Evolutionary conservation across 805 yeast genomes (phyloP).

Genomic region (Wickerhamomyces ciferrii): DNA sequence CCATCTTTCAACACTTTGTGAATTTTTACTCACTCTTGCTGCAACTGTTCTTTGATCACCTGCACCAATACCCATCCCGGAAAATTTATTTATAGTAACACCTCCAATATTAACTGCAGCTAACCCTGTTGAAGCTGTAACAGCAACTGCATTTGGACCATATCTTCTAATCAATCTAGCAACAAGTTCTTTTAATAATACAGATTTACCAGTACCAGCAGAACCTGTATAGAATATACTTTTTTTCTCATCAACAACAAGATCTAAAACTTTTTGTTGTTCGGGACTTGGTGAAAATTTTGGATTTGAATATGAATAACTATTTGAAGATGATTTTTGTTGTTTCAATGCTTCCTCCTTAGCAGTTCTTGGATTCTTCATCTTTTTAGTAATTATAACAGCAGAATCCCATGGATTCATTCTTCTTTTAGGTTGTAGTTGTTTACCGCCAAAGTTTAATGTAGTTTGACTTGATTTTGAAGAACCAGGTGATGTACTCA

Average conservation of each 20-base stretch:
- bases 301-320: not conserved
- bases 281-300: conserved; percentile 32
- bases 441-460: not conserved
- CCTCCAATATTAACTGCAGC: conserved; percentile 97
- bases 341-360: not conserved
- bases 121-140: conserved; percentile 94
- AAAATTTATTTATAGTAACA: conserved; percentile 75
- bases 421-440: conserved; percentile 1
- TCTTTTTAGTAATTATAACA: not conserved
- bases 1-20: conserved; percentile 53
- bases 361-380: conserved; percentile 9
- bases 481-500: not conserved
- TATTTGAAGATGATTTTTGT: not conserved
- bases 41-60: conserved; percentile 44
- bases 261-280: conserved; percentile 45
- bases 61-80: conserved; percentile 80
- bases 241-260: conserved; percentile 42
- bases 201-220: conserved; percentile 88
- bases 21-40: conserved; percentile 41
- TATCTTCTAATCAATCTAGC: conserved; percentile 38
- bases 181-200: conserved; percentile 61
- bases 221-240: conserved; percentile 77
- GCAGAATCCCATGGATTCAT: conserved; percentile 1
- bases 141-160: conserved; percentile 54
- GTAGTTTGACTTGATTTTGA: not conserved